phyloP scores from a whole-genome alignment of 2,329 filamentous ascomycete species.

The Scedosporium dehoogii region DNA sequence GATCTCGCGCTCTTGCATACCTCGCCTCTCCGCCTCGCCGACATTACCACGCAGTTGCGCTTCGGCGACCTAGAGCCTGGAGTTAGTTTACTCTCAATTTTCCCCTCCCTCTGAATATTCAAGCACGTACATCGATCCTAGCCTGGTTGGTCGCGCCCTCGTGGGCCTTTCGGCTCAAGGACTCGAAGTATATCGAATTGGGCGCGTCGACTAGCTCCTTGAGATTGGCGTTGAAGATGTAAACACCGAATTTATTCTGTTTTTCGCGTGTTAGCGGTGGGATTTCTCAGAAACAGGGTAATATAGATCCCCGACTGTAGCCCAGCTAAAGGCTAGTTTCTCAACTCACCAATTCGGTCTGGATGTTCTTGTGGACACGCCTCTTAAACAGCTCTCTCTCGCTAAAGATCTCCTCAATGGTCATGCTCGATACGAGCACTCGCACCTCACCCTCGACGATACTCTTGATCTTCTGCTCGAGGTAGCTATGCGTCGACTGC shows the following conservation, averaged over 20 bases:
- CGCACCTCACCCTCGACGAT: constrained; percentile 85
- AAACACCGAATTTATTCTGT: constrained; percentile 62
- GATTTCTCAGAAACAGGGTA: background rate
- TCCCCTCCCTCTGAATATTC: background rate
- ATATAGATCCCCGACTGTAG: no score
- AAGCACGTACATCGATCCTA: constrained; percentile 14
- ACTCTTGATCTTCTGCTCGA: constrained; percentile 78
- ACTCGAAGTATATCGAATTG: constrained; percentile 74
- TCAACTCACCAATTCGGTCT: constrained; percentile 51
- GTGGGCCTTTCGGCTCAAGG: constrained; percentile 72
- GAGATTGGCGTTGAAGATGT: constrained; percentile 64
- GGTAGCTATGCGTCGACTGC: constrained; percentile 41
- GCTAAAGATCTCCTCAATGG: constrained; percentile 85
- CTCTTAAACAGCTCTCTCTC: constrained; percentile 69
- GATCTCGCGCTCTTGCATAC: constrained; percentile 74
- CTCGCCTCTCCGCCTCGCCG: constrained; percentile 67
- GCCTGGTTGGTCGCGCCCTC: constrained; percentile 79
- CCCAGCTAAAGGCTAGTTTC: no score
- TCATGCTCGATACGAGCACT: constrained; percentile 76
- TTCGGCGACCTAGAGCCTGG: constrained; percentile 51
- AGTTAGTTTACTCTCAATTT: background rate
- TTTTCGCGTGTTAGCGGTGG: background rate
- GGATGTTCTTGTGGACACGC: constrained; percentile 65
- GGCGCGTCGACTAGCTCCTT: constrained; percentile 81
- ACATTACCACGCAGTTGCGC: constrained; percentile 59